These are phyloP conservation scores for Aspergillus spinulosporus DNA, from an alignment of 2,329 filamentous ascomycete genomes.

Conservation along the genomic window DNA sequence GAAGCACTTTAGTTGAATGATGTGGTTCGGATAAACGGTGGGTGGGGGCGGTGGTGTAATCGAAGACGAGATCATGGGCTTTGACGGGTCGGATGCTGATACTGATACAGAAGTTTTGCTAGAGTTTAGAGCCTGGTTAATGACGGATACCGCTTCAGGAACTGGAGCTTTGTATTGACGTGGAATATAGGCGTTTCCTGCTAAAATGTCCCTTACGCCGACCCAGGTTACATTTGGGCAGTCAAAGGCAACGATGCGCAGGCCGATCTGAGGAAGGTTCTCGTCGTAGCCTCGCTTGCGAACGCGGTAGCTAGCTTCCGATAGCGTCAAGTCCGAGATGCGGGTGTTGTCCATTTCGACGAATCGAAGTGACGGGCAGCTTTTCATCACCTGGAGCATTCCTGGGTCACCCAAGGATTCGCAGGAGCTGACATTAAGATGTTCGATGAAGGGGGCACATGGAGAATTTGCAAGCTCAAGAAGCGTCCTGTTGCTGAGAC, in stretches of 20 bases:
- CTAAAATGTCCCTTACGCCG: constrained; percentile 81
- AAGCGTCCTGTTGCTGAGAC: constrained; percentile 73
- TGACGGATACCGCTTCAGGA: constrained; percentile 32
- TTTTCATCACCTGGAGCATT: constrained; percentile 78
- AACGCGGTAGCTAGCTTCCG: constrained; percentile 81
- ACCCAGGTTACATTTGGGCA: constrained; percentile 92
- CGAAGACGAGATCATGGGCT: constrained; percentile 26
- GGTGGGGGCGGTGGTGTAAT: constrained; percentile 29
- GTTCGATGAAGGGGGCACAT: constrained; percentile 69
- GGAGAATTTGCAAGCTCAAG: constrained; percentile 74
- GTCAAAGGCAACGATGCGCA: constrained; percentile 83
- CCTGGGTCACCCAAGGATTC: constrained; percentile 80
- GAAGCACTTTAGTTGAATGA: constrained; percentile 88
- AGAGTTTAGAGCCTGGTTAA: constrained; percentile 31
- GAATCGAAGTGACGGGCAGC: constrained; percentile 66
- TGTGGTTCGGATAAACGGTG: constrained; percentile 65
- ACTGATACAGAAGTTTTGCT: constrained; percentile 16
- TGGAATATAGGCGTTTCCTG: constrained; percentile 74
- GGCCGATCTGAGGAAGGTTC: constrained; percentile 57
- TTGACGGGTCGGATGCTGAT: neutral
- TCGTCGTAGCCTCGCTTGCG: constrained; percentile 61
- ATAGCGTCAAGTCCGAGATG: constrained; percentile 80
- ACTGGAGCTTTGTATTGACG: constrained; percentile 45
- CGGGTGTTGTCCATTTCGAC: constrained; percentile 92
- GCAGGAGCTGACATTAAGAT: constrained; percentile 88